Base-by-base conservation (phyloP, 2,329 filamentous ascomycete genomes). In the Paecilomyces dactylethromorphus region DNA sequence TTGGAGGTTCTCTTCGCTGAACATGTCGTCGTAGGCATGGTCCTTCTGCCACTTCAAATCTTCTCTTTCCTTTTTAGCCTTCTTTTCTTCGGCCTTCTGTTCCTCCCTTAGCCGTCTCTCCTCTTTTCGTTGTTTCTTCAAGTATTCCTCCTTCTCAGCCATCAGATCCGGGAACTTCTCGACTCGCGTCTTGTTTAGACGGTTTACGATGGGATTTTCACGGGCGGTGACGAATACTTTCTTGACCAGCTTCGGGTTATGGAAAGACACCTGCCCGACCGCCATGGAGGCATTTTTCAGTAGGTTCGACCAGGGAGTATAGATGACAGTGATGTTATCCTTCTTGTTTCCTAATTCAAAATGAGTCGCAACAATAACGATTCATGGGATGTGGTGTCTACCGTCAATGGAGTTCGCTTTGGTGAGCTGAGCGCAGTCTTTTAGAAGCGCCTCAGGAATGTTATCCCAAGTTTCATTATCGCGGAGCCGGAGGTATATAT, bases 391-490 rank as follows among this genome's bases (percentile, higher is more conserved):
- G 26, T 56, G 53, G 5, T 57, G 63, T 73, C 62, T 69, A 88
- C 90, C 94, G 80, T 99, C 94, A 68, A 99, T 99, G 59, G 92
- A 97, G 78, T 99, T 99, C 62, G 94, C 94, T 78, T 99, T 99
- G 59, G 94, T 99, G 68, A 99, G 82, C 76, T 99, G 94, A n/a
- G 90, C 94, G 68, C 94, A 91, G 76, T 99, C 94, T 64, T 82
- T 84, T 60, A 99, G 72, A 29, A 99, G 82, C 3, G 85, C 84
- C 61, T 85, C 71, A 0, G 90, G 87, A 60, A 99, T 91, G 51
- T 81, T 76, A 55, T 97, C 92, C 94, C 94, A 99, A 49, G 84
- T 81, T 65, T 94, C 86, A 59, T 86, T 88, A 51, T 93, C 87
- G 15, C 80, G 82, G 65, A 97, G 82, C 33, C 94, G 89, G 33